Percentiles rank a stretch among this genome's conserved stretches.
phyloP scores from a whole-genome alignment of 83 land plant genomes.

The Picea mariana region DNA sequence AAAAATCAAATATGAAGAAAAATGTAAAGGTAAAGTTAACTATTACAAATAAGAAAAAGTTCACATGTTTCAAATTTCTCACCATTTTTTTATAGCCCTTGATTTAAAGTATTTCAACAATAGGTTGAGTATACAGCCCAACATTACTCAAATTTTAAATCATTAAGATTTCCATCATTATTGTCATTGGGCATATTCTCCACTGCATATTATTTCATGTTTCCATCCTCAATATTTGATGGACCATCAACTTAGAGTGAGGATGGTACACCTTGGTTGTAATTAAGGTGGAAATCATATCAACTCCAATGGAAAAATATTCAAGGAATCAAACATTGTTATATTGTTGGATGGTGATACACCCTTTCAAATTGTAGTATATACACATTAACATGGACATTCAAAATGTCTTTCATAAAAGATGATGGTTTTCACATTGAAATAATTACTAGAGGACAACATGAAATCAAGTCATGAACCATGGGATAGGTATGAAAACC shows the following conservation, averaged over 20 bases:
- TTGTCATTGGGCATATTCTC: neutral
- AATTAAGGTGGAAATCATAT: neutral
- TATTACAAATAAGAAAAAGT: neutral
- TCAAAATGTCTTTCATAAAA: neutral
- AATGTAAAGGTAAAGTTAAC: neutral
- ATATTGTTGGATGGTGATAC: too few species aligned
- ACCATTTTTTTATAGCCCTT: constrained; percentile 1
- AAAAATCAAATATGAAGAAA: too few species aligned
- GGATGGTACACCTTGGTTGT: neutral
- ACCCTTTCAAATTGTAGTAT: too few species aligned
- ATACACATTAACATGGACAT: too few species aligned
- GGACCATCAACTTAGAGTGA: neutral
- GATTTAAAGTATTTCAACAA: neutral
- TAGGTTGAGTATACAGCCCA: neutral
- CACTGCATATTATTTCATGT: neutral
- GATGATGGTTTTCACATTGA: neutral
- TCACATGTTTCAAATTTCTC: neutral
- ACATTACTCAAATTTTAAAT: neutral
- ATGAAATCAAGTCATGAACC: too few species aligned
- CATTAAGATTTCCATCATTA: neutral
- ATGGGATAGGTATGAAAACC: too few species aligned
- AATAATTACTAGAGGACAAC: neutral
- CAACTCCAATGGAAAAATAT: neutral
- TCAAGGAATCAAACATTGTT: neutral
- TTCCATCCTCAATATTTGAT: neutral